Evolutionary conservation across 768 basidiomycete species (phyloP).

Genomic region (Boletus coccyginus): DNA sequence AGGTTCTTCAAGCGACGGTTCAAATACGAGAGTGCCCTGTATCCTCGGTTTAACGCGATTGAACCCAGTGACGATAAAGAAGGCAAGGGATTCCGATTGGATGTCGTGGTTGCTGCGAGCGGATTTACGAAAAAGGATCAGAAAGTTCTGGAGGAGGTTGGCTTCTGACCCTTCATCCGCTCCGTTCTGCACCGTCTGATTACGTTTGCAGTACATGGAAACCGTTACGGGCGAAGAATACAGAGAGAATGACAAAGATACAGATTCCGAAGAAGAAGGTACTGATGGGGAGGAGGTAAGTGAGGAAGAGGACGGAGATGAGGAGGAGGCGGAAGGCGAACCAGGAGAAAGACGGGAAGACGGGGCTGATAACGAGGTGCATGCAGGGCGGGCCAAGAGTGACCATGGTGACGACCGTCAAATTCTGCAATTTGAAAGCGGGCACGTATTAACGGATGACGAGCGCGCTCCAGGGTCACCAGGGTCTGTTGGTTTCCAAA

Average conservation of each 20-base stretch:
- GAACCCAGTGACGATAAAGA: constrained; percentile 33
- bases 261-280: constrained; percentile 36
- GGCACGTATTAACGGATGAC: background rate
- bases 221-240: constrained; percentile 39
- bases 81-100: constrained; percentile 65
- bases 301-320: constrained; percentile 32
- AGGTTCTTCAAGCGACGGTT: constrained; percentile 90
- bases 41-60: constrained; percentile 72
- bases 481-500: constrained; percentile 1
- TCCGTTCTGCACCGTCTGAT: constrained; percentile 18
- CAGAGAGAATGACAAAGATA: constrained; percentile 28
- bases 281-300: constrained; percentile 34
- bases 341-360: constrained; percentile 35
- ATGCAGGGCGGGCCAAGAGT: constrained; percentile 6
- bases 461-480: background rate
- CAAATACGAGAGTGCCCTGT: constrained; percentile 86
- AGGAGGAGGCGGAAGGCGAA: constrained; percentile 37
- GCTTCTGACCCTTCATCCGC: constrained; percentile 28
- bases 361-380: constrained; percentile 29
- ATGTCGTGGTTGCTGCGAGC: constrained; percentile 91
- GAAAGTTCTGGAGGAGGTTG: constrained; percentile 79
- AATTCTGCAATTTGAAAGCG: constrained; percentile 9
- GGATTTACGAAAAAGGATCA: constrained; percentile 87
- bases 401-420: constrained; percentile 10
- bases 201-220: constrained; percentile 62